Evolutionary conservation across 306 rosid genomes (phyloP).

Genomic region (Arachis hypogaea): DNA sequence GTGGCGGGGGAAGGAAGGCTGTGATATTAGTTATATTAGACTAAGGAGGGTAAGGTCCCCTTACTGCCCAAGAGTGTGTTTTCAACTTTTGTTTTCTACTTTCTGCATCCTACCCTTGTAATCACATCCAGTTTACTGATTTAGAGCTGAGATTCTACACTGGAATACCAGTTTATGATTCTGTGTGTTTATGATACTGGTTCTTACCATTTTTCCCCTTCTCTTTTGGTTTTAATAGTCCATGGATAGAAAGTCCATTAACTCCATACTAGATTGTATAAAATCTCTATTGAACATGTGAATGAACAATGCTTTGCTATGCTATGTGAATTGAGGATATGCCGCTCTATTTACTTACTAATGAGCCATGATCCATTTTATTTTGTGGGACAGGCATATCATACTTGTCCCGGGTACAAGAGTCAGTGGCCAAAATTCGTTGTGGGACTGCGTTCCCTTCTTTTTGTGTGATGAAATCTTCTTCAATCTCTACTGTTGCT

Average conservation of each 20-base stretch:
- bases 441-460: constrained; percentile 49
- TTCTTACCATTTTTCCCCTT: background rate
- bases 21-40: too few relatives aligned
- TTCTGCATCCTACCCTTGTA: too few relatives aligned
- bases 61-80: too few relatives aligned
- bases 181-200: too few relatives aligned
- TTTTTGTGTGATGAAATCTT: constrained; percentile 40
- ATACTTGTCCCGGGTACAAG: constrained; percentile 83
- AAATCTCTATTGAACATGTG: background rate
- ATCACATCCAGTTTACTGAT: too few relatives aligned
- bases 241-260: background rate
- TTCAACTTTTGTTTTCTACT: too few relatives aligned
- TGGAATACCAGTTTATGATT: too few relatives aligned
- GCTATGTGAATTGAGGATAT: constrained; percentile 20
- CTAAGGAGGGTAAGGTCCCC: too few relatives aligned
- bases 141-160: too few relatives aligned
- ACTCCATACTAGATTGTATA: background rate
- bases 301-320: constrained; percentile 10
- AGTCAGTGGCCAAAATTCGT: constrained; percentile 58
- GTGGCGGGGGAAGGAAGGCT: too few relatives aligned
- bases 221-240: background rate
- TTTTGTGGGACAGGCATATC: constrained; percentile 69
- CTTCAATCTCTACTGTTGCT: constrained; percentile 57
- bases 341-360: constrained; percentile 12
- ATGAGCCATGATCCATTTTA: constrained; percentile 3